Percentiles rank a stretch among this genome's conserved stretches.
Evolutionary conservation across 495 filamentous ascomycete genomes (phyloP).

Genomic region (Penicillium robsamsonii): DNA sequence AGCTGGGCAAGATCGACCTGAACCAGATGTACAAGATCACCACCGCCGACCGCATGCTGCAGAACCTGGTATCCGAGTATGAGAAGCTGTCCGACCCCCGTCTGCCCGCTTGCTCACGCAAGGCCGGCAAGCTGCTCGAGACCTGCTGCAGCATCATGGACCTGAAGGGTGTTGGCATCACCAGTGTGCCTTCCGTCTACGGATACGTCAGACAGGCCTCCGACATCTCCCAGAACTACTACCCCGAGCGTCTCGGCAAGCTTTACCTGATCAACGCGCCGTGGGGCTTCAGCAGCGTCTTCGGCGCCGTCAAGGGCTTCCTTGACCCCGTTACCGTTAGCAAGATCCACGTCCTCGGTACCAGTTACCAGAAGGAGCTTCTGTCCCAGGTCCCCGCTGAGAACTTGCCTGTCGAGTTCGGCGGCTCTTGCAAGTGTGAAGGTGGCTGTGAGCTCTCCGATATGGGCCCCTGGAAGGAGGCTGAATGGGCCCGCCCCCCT

Average conservation of each 20-base stretch:
- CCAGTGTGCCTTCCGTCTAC: constrained; percentile 77
- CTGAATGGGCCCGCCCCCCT: constrained; percentile 65
- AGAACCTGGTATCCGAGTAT: constrained; percentile 95
- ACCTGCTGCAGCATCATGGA: constrained; percentile 98
- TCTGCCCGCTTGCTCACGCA: constrained; percentile 92
- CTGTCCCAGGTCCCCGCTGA: constrained; percentile 81
- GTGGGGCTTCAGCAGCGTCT: constrained; percentile 85
- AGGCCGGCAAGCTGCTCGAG: constrained; percentile 84
- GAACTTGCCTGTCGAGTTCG: constrained; percentile 86
- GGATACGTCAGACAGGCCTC: constrained; percentile 77
- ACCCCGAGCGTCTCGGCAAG: constrained; percentile 86
- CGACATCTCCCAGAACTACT: constrained; percentile 94
- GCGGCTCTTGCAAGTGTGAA: constrained; percentile 76
- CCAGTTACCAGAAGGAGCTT: constrained; percentile 77
- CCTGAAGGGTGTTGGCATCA: constrained; percentile 86
- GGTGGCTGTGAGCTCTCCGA: constrained; percentile 89
- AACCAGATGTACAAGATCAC: constrained; percentile 90
- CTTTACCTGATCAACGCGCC: constrained; percentile 97
- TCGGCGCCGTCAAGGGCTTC: constrained; percentile 83
- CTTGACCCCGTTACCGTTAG: constrained; percentile 92
- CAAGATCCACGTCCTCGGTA: constrained; percentile 91
- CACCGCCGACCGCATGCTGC: constrained; percentile 85
- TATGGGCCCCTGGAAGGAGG: constrained; percentile 86
- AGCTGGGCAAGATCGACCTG: constrained; percentile 90
- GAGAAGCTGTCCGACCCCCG: constrained; percentile 92